These are phyloP conservation scores for Mortierella sp. DNA, from an alignment of 371 early-diverging fungal genomes.

Conservation along the genomic window DNA sequence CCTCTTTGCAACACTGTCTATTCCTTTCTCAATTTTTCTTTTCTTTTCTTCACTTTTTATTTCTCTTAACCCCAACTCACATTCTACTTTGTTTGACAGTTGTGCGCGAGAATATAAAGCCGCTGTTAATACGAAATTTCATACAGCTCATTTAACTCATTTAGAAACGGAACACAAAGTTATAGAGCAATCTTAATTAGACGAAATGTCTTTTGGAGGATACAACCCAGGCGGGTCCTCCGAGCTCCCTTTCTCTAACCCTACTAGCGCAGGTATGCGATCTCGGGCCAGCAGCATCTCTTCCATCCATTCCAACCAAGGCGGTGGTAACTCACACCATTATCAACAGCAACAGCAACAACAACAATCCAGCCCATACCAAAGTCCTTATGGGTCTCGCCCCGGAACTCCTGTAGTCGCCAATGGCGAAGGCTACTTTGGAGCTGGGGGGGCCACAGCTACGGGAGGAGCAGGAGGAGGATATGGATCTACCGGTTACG, in stretches of 20 bases:
- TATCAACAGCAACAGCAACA: slow-evolving; percentile 13
- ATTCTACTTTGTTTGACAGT: neutral
- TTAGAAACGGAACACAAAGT: slow-evolving; percentile 6
- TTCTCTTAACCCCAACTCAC: neutral
- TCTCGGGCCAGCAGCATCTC: slow-evolving; percentile 45
- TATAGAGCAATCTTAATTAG: neutral
- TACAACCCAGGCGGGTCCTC: slow-evolving; percentile 40
- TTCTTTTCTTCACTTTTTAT: neutral
- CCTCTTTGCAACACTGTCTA: neutral
- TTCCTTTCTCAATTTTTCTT: neutral
- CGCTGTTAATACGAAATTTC: no score
- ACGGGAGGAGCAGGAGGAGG: slow-evolving; percentile 8
- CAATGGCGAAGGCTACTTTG: slow-evolving; percentile 18
- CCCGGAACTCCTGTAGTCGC: slow-evolving; percentile 36
- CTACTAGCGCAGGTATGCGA: slow-evolving; percentile 22
- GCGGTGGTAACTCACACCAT: neutral
- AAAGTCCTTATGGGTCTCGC: slow-evolving; percentile 30
- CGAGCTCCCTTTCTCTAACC: slow-evolving; percentile 40
- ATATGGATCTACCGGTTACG: slow-evolving; percentile 30
- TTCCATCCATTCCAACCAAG: slow-evolving; percentile 43
- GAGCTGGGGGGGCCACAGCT: neutral
- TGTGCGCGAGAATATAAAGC: neutral
- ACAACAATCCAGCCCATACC: slow-evolving; percentile 19
- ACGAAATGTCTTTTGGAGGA: slow-evolving; percentile 43
- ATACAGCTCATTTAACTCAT: neutral